A percentile compares a stretch with the other conserved stretches of the same genome.
Evolutionary conservation across 75 land plant genomes (phyloP).

Genomic region (Selaginella tamariscina): DNA sequence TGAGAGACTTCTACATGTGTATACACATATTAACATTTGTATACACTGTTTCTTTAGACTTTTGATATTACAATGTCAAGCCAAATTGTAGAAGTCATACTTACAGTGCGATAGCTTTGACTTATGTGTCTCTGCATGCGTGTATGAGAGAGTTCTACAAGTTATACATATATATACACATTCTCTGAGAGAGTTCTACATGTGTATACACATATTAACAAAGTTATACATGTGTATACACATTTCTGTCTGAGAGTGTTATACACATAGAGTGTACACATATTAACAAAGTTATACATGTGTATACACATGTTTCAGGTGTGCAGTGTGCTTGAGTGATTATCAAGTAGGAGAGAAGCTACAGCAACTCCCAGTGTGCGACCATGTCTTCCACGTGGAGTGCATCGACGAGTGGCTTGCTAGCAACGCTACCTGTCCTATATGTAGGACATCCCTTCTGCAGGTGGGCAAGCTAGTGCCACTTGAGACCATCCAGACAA

Average conservation of each 20-base stretch:
- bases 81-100: no score
- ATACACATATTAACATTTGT: no score
- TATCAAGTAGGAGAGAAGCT: slow-evolving; percentile 51
- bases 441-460: slow-evolving; percentile 57
- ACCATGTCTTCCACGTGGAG: slow-evolving; percentile 67
- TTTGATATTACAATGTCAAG: no score
- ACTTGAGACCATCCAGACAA: neutral
- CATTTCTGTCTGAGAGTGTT: neutral
- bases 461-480: slow-evolving; percentile 23
- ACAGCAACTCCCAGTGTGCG: slow-evolving; percentile 65
- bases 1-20: no score
- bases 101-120: neutral
- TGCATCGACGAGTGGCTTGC: slow-evolving; percentile 81
- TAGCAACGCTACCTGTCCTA: slow-evolving; percentile 65
- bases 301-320: slow-evolving; percentile 24
- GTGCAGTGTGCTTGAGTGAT: slow-evolving; percentile 75
- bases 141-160: neutral
- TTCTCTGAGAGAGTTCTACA: neutral
- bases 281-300: neutral
- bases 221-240: neutral
- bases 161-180: neutral
- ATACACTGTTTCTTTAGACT: no score
- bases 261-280: neutral
- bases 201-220: neutral
- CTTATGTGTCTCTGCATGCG: neutral